phyloP scores from a whole-genome alignment of 148 eudicot species.

The Dianthus caryophyllus region DNA sequence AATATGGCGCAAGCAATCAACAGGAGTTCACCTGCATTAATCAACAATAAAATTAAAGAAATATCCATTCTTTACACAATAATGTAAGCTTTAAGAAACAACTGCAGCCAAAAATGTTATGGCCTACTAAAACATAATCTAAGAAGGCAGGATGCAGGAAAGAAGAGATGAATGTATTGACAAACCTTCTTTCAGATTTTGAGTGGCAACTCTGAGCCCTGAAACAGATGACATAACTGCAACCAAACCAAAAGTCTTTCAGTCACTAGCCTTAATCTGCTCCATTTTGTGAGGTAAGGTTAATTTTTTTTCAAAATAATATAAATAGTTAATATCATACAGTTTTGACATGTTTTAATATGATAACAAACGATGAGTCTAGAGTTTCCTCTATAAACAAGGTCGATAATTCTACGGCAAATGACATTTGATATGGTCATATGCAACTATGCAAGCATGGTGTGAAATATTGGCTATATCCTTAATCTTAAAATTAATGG shows the following conservation, averaged over 20 bases:
- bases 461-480: no score
- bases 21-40: conserved; percentile 46
- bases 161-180: conserved; percentile 11
- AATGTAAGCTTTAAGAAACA: no score
- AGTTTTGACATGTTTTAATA: not conserved
- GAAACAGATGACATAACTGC: conserved; percentile 86
- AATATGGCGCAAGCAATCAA: conserved; percentile 68
- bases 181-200: conserved; percentile 49
- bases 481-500: no score
- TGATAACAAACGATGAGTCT: not conserved
- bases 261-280: not conserved
- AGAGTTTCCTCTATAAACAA: no score
- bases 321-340: not conserved
- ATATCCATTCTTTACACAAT: no score
- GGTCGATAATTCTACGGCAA: not conserved
- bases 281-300: not conserved
- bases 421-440: not conserved
- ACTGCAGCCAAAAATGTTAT: no score
- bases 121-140: no score
- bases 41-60: conserved; percentile 2
- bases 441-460: no score
- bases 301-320: no score
- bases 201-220: conserved; percentile 61
- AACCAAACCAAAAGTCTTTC: not conserved
- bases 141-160: conserved; percentile 1